Base-by-base conservation (phyloP, 371 early-diverging fungal species). In the Batkoa obscura region DNA sequence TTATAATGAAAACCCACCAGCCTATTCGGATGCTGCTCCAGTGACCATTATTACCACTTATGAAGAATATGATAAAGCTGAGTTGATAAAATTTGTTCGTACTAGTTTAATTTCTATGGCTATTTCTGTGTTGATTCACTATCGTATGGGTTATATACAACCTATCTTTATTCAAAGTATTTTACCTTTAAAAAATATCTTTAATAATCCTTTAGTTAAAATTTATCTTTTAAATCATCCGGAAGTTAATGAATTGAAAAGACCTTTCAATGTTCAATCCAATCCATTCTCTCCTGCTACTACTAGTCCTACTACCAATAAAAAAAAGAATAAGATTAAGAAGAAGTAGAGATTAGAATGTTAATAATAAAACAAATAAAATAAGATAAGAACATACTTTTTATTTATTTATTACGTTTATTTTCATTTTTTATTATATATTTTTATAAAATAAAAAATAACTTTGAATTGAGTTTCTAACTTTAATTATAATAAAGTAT, bases 111-210 rank as follows among this genome's bases (percentile, higher is more conserved):
- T 84, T 34, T 79, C 84, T 23, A 61, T 83, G 38, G 72, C 69
- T 50, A 72, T 90, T 60, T 79, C 90, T 66, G 70, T 72, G 45
- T 73, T 83, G 50, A 79, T 91, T 73, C 86, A 91, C 70, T 83
- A 79, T 70, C 78, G 88, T 67, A 89, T 81, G 67, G 83, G 85
- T 47, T 88, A 88, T 61, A 78, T 84, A 57, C 88, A 90, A 60
- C 94, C 94, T 31, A 68, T 94, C 45, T 71, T 90, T 48, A 72
- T 91, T 68, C 94, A 94, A 73, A 79, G 83, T 15, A 72, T 91
- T 59, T 60, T 90, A 52, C 88, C 88, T 4, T 58, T 88, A 64
- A 78, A 83, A 70, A 81, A 81, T 64, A 62, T 87, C 47, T 62
- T 76, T 59, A 70, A 72, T 51, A 76, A 74, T 68, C 85, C 80